Evolutionary conservation across 257 asterid species (phyloP), one percentile per base, ranked within the genome.

Genomic region (Plantago elongata): DNA sequence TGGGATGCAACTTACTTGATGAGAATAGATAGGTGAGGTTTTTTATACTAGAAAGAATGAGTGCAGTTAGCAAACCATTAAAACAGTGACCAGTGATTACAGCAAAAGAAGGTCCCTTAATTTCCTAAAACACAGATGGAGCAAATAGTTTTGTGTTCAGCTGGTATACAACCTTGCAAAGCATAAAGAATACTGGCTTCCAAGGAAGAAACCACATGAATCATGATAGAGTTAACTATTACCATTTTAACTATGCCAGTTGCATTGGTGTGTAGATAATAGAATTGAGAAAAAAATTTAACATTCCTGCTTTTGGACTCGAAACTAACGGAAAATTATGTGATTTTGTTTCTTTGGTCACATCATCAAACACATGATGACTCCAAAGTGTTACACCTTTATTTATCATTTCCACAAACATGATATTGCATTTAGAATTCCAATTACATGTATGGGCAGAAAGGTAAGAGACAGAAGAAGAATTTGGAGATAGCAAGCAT

Each of bases 1-100:
- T 63, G 66, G 64, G 54, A 71, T 68, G 29, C 54, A 60, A 27
- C 60, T 16, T 43, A 47, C 30, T 52, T 3, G 11, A 15, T 57
- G 38, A 27, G 65, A 1, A 34, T 34, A 34, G 45, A 14, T 45
- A 52, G 68, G 37, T 10, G 14, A 45, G 45, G 46, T 62, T 16
- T 9, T 11, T 54, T 22, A 34, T 52, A 57, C 52, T 44, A 12
- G 22, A 55, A 50, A 38, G 57, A 60, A 49, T 46, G 58, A 50
- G 29, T 50, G 22, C 30, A 51, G 18, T 51, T 15, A 51, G 56
- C 56, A 51, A 29, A 51, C 34, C 34, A 51, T 17, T 15, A 51
- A 51, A 2, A 22, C 27, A 22, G 27, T 22, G 27, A 22, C 2
- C 27, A 22, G 27, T 22, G 27, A 34, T 34, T 34, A 34, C 7